phyloP scores from a whole-genome alignment of 1,284 basidiomycete genomes.

The Boletellus sp. region DNA sequence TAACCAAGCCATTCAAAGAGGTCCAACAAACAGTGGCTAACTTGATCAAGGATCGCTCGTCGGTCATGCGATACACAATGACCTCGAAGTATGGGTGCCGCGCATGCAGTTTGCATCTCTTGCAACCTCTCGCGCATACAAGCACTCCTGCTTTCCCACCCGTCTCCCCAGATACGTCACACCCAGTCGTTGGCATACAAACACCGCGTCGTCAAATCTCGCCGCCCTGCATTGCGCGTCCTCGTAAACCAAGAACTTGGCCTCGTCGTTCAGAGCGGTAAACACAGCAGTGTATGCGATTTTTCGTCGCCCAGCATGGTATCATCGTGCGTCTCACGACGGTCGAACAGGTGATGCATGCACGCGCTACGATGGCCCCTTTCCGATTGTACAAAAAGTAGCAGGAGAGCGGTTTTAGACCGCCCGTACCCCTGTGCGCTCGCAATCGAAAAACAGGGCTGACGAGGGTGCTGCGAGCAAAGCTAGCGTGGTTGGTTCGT shows the following conservation, averaged over 20 bases:
- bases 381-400: conserved; percentile 83
- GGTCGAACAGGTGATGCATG: conserved; percentile 75
- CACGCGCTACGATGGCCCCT: conserved; percentile 93
- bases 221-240: conserved; percentile 75
- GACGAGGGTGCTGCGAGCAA: not conserved
- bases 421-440: conserved; percentile 10
- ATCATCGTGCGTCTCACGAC: conserved; percentile 1
- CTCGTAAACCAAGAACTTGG: conserved; percentile 82
- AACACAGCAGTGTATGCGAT: conserved; percentile 77
- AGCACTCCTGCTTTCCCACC: conserved; percentile 90
- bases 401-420: conserved; percentile 67
- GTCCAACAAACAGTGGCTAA: conserved; percentile 81
- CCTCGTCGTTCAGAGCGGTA: conserved; percentile 81
- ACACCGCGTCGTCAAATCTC: conserved; percentile 55
- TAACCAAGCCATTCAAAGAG: conserved; percentile 76
- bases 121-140: conserved; percentile 29
- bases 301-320: not conserved
- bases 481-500: not conserved
- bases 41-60: conserved; percentile 82
- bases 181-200: conserved; percentile 71
- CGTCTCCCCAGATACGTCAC: conserved; percentile 75
- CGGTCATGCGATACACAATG: conserved; percentile 92
- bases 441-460: not conserved
- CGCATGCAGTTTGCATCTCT: not conserved
- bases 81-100: conserved; percentile 67